Conservation (phyloP, 148 eudicot genomes). For the Nepenthes gracilis region DNA sequence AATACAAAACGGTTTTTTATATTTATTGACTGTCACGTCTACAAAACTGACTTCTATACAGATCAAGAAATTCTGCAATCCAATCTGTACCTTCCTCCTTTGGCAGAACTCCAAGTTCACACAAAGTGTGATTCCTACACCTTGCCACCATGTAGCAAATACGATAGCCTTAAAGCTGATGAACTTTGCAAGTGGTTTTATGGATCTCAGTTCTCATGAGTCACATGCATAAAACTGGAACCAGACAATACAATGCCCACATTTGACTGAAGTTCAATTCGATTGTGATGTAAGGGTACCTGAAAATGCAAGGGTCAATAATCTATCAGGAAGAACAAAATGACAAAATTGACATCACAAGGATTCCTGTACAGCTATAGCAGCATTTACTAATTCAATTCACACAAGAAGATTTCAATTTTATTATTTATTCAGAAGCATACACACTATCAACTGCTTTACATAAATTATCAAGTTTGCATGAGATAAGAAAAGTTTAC, state of each 20-base stretch:
- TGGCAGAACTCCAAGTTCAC: slow-evolving; percentile 51
- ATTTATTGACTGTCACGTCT: too few relatives aligned
- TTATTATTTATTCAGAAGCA: too few relatives aligned
- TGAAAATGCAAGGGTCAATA: slow-evolving; percentile 16
- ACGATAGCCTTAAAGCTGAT: slow-evolving; percentile 95
- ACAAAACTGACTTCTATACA: slow-evolving; percentile 66
- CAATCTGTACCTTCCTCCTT: slow-evolving; percentile 50
- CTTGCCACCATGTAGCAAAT: slow-evolving; percentile 99
- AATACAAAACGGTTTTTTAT: too few relatives aligned
- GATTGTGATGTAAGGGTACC: slow-evolving; percentile 85
- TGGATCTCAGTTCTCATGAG: slow-evolving; percentile 57
- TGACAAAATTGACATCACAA: neutral
- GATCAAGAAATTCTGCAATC: slow-evolving; percentile 78
- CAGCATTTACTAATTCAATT: too few relatives aligned
- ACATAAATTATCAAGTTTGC: too few relatives aligned
- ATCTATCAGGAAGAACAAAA: slow-evolving; percentile 9
- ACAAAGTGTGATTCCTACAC: slow-evolving; percentile 79
- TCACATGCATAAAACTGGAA: slow-evolving; percentile 84
- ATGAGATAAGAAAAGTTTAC: too few relatives aligned
- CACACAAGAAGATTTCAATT: too few relatives aligned
- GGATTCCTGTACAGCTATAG: too few relatives aligned
- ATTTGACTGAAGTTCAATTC: slow-evolving; percentile 90
- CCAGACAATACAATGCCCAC: slow-evolving; percentile 94
- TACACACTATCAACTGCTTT: too few relatives aligned
- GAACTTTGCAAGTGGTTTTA: slow-evolving; percentile 92